These are phyloP conservation scores for Lagenaria siceraria DNA, from an alignment of 306 rosid genomes.

Conservation along the genomic window DNA sequence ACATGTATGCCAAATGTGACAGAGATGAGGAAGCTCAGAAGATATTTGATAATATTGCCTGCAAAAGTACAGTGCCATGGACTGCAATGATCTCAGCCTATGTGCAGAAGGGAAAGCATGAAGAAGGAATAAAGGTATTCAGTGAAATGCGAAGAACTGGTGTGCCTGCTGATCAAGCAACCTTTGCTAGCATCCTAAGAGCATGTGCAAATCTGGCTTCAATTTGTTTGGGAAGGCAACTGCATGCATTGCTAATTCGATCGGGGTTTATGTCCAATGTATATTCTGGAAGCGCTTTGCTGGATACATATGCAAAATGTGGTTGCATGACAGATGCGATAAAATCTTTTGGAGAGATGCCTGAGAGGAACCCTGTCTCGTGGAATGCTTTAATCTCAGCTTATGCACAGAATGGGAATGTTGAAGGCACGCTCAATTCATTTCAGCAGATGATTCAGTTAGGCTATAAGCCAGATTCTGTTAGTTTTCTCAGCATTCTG, in stretches of 20 bases:
- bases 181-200: constrained; percentile 64
- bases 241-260: constrained; percentile 43
- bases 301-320: constrained; percentile 94
- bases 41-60: constrained; percentile 39
- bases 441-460: constrained; percentile 61
- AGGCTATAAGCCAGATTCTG: constrained; percentile 64
- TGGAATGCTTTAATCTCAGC: constrained; percentile 91
- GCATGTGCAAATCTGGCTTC: constrained; percentile 69
- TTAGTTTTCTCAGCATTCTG: constrained; percentile 64
- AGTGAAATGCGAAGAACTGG: constrained; percentile 49
- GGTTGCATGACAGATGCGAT: constrained; percentile 68
- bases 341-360: constrained; percentile 67
- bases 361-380: constrained; percentile 56
- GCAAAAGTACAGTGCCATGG: constrained; percentile 70
- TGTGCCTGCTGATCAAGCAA: constrained; percentile 51
- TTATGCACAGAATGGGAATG: constrained; percentile 72
- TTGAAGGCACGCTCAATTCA: constrained; percentile 37
- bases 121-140: constrained; percentile 49
- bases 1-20: constrained; percentile 87
- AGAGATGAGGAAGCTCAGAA: constrained; percentile 48
- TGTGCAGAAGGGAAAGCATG: constrained; percentile 59
- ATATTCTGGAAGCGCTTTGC: constrained; percentile 73
- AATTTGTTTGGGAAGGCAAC: constrained; percentile 54
- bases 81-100: constrained; percentile 72
- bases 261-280: constrained; percentile 66